Conservation (phyloP, 2,329 filamentous ascomycete species). For the Rhynchosporium graminicola region DNA sequence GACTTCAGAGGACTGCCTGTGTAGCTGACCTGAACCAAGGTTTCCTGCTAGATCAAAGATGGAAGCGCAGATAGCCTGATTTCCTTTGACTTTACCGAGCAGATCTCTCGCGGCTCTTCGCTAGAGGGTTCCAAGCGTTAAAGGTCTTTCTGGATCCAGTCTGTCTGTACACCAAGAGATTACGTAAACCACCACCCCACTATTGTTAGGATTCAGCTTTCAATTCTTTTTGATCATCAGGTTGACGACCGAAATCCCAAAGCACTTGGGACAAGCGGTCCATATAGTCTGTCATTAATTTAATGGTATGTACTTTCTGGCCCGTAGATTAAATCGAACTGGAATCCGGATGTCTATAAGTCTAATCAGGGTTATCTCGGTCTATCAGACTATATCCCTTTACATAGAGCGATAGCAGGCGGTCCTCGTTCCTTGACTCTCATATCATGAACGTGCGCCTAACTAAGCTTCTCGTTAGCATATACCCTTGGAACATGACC, state of each 20-base stretch:
- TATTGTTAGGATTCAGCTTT: not conserved
- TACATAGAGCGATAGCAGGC: not conserved
- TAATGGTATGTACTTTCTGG: slow-evolving; percentile 20
- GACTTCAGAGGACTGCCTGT: not conserved
- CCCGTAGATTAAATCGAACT: slow-evolving; percentile 20
- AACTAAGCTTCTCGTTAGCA: not conserved
- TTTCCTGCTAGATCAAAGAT: slow-evolving; percentile 93
- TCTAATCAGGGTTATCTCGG: not conserved
- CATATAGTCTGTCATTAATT: slow-evolving; percentile 26
- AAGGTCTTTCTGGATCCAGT: slow-evolving; percentile 52
- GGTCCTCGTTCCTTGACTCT: slow-evolving; percentile 8
- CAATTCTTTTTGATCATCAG: not conserved
- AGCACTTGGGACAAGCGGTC: slow-evolving; percentile 18
- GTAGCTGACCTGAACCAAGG: slow-evolving; percentile 49
- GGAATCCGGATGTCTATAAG: not conserved
- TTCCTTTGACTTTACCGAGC: slow-evolving; percentile 82
- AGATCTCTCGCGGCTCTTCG: slow-evolving; percentile 46
- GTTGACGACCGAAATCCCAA: not conserved
- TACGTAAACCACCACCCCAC: slow-evolving; percentile 49
- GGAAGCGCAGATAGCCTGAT: slow-evolving; percentile 85
- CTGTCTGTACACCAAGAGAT: slow-evolving; percentile 52
- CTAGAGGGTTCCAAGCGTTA: slow-evolving; percentile 47
- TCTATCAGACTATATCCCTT: not conserved
- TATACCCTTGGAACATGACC: slow-evolving; percentile 8
- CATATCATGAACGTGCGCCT: slow-evolving; percentile 9